Evolutionary conservation across 352 stramenopile genomes (phyloP), one percentile per base, ranked within the genome.

Genomic region (Saprolegnia parasitica): DNA sequence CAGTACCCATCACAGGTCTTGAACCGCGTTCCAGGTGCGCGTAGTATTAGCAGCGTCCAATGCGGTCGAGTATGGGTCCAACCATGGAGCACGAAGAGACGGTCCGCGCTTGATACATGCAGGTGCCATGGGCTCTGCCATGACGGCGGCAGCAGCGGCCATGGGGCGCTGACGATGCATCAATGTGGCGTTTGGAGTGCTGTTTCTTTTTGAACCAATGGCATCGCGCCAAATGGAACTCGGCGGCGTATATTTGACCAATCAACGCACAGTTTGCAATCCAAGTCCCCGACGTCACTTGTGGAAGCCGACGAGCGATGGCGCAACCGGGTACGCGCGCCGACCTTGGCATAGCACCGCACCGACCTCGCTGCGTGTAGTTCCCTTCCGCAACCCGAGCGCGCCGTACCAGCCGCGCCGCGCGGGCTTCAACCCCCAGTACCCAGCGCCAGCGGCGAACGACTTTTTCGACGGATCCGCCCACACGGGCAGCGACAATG

Each of bases 311-410:
- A 18, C n/a, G 29, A 11, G 29, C 21, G 35, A 79, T 79, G 75
- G 71, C 75, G 40, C 75, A 79, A 37, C 75, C 71, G 72, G 73
- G 75, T 79, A 71, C 37, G 32, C 23, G 16, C 6, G n/a, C 18
- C 24, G 46, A 29, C 58, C 32, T 20, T 42, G 15, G 3, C 37
- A 6, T 24, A 32, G 47, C 29, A 5, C 47, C 71, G 16, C 55
- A 50, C 16, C 13, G 39, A 32, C 20, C 23, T 4, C 5, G n/a
- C 52, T 11, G 68, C 32, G n/a, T 35, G 45, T 72, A 89, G 83
- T 83, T 5, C 79, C 80, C 5, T 89, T 89, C 70, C 78, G 77
- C 56, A 84, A 87, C 26, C 74, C 77, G 2, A 87, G 81, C 60
- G 79, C 73, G 42, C 76, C 77, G 29, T 81, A 76, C 68, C 76